Conservation (phyloP, 768 basidiomycete species). For the Exidia glandulosa region DNA sequence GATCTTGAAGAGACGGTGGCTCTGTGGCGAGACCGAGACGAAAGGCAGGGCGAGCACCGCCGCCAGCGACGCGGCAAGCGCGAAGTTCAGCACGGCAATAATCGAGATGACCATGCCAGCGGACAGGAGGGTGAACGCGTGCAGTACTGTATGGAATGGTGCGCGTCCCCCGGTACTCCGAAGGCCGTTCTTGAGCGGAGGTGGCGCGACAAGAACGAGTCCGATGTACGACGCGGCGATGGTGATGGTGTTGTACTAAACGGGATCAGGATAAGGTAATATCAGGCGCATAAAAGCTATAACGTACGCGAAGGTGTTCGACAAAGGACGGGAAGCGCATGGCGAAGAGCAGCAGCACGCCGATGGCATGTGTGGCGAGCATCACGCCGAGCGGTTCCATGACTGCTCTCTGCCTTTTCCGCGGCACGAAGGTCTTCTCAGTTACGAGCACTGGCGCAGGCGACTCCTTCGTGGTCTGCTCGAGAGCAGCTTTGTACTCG, state of each 20-base stretch:
- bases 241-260: too few species aligned
- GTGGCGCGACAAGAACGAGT: slow-evolving; percentile 4
- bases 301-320: slow-evolving; percentile 22
- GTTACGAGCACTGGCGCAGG: slow-evolving; percentile 1
- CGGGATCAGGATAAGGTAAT: too few species aligned
- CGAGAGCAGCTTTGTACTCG: background rate
- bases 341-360: slow-evolving; percentile 37
- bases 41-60: slow-evolving; percentile 56
- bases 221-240: slow-evolving; percentile 6
- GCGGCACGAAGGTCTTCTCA: slow-evolving; percentile 29
- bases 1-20: slow-evolving; percentile 14
- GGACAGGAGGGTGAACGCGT: slow-evolving; percentile 68
- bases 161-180: slow-evolving; percentile 7
- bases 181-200: slow-evolving; percentile 11
- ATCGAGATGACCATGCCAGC: slow-evolving; percentile 81
- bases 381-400: slow-evolving; percentile 43
- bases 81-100: slow-evolving; percentile 85
- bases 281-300: too few species aligned
- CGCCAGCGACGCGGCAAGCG: slow-evolving; percentile 66
- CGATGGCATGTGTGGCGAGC: slow-evolving; percentile 43
- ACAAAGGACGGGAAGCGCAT: slow-evolving; percentile 37
- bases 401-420: slow-evolving; percentile 37
- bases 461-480: slow-evolving; percentile 1
- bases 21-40: slow-evolving; percentile 23
- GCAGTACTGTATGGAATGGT: slow-evolving; percentile 39